Percentiles rank a stretch among this genome's conserved stretches.
phyloP scores from a whole-genome alignment of 1,139 yeast species.

The Sugiyamaella xylanicola region DNA sequence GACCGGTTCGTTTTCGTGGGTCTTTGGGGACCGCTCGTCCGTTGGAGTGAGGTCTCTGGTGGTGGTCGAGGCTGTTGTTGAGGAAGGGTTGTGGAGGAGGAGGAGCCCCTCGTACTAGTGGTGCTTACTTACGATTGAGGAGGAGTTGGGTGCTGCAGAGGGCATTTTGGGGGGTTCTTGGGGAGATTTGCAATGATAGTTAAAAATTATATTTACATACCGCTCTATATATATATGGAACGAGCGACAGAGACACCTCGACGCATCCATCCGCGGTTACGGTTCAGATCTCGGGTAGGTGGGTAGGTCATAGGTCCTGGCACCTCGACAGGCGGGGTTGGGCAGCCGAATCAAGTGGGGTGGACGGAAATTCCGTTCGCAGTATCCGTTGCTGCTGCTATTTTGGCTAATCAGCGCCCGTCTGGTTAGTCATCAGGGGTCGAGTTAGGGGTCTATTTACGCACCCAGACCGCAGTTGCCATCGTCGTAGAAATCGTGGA shows the following conservation, averaged over 20 bases:
- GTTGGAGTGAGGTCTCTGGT: too few relatives aligned
- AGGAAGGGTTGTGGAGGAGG: too few relatives aligned
- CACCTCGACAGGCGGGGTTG: too few relatives aligned
- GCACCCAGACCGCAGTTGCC: not conserved
- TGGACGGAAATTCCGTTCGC: slow-evolving; percentile 3
- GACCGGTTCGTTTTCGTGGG: not conserved
- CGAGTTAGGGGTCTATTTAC: too few relatives aligned
- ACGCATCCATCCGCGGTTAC: not conserved
- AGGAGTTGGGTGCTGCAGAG: not conserved
- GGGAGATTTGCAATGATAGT: not conserved
- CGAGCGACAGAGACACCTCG: too few relatives aligned
- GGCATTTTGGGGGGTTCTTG: not conserved
- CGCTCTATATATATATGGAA: not conserved
- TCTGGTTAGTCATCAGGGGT: too few relatives aligned
- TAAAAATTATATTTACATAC: not conserved
- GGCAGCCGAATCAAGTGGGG: too few relatives aligned
- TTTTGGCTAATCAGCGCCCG: too few relatives aligned
- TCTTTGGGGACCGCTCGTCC: too few relatives aligned
- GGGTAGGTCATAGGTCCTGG: too few relatives aligned
- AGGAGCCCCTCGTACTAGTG: too few relatives aligned
- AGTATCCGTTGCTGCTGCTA: not conserved
- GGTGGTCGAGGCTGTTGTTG: too few relatives aligned
- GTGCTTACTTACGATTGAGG: not conserved
- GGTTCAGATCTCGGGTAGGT: not conserved
- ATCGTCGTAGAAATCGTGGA: slow-evolving; percentile 47